Conservation (phyloP, 352 stramenopile genomes). For the Phytophthora citricola region DNA sequence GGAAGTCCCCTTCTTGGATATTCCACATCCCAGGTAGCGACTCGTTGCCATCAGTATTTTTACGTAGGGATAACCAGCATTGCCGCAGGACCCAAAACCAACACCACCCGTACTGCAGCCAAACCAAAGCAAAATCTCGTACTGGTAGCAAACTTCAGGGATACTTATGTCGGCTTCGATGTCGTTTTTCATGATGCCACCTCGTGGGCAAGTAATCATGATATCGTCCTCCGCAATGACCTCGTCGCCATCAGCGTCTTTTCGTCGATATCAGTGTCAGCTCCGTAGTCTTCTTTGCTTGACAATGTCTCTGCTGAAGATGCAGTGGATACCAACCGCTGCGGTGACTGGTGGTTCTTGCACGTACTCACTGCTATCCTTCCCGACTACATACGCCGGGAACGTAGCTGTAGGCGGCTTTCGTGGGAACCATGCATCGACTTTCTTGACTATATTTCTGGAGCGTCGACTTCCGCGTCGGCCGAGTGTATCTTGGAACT, state of each 20-base stretch:
- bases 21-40: constrained; percentile 72
- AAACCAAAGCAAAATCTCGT: constrained; percentile 64
- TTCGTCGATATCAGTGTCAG: constrained; percentile 6
- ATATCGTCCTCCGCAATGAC: background rate
- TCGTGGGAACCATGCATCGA: background rate
- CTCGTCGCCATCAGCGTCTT: constrained; percentile 5
- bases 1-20: constrained; percentile 54
- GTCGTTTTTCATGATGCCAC: background rate
- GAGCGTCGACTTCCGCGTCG: background rate
- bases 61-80: constrained; percentile 52
- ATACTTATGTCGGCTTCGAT: constrained; percentile 2
- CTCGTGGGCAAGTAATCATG: background rate
- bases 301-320: constrained; percentile 30
- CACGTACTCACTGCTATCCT: background rate
- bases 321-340: constrained; percentile 25
- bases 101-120: constrained; percentile 48
- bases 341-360: constrained; percentile 10
- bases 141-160: constrained; percentile 27
- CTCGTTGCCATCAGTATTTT: constrained; percentile 53
- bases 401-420: background rate
- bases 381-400: background rate
- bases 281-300: constrained; percentile 24
- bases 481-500: background rate
- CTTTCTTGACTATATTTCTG: constrained; percentile 7
- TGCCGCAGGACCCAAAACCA: constrained; percentile 42